Base-by-base conservation (phyloP, 192 early-diverging fungal species). In the Linnemannia hyalina region DNA sequence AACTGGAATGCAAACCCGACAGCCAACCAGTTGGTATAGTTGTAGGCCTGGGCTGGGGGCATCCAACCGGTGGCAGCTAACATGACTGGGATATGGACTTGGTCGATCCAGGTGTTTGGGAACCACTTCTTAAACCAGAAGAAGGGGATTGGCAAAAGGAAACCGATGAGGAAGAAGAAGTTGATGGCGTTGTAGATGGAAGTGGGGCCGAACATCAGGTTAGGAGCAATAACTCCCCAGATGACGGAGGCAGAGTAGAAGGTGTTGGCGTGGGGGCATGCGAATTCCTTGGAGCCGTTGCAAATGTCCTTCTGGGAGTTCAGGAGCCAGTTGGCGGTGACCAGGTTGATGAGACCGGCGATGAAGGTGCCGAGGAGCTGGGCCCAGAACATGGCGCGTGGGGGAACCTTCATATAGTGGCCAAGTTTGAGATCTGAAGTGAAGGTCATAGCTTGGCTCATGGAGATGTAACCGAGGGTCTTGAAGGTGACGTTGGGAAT, bases 361-460 rank as follows among this genome's bases (percentile, higher is more conserved):
- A 95, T 55, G 36, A 94, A 2, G 36, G 93, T 93, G 60, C 91
- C 91, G 15, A 87, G 71, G 4, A 94, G 78, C 83, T 94, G 93
- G 22, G 83, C 68, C 16, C 76, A 57, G 72, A 93, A 91, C 93
- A 95, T 93, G 29, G 46, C 70, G 13, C 32, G 68, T 8, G 57
- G 46, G 18, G 63, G 60, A 20, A 68, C 23, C 75, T 70, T 77
- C 41, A 77, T 77, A 52, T 79, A 83, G 63, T 73, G 76, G 40
- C 82, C 82, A 15, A 96, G 88, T 80, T 96, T 96, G 41, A 96
- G 83, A 83, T 96, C 95, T 46, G 73, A 35, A 6, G 94, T 78
- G 38, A 97, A 92, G 32, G 89, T 88, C 26, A 97, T 82, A 49
- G 93, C 94, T 88, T 98, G 97, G 22, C 85, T 79, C 91, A 95